A percentile compares a stretch with the other conserved stretches of the same genome.
Conservation (phyloP, 169 alveolate genomes). For the Eimeria maxima region DNA sequence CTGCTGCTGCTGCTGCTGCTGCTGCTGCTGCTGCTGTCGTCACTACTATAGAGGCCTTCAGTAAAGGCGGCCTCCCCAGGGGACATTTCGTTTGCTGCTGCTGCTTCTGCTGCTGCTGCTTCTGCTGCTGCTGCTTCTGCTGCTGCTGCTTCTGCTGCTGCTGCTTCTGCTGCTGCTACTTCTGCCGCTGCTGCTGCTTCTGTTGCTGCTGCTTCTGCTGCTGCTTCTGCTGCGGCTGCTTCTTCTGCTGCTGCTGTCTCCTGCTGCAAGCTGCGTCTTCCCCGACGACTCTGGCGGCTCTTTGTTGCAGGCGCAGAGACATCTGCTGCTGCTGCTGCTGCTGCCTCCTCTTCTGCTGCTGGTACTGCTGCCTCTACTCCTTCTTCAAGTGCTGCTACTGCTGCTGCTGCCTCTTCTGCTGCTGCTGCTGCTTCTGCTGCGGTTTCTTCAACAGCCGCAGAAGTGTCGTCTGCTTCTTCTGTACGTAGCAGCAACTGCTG, state of each 20-base stretch:
- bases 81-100: neutral
- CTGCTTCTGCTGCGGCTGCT: neutral
- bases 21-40: slow-evolving; percentile 3
- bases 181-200: neutral
- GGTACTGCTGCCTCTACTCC: neutral
- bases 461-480: neutral
- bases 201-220: neutral
- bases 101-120: too few species aligned
- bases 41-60: neutral
- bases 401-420: neutral
- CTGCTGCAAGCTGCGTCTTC: slow-evolving; percentile 35
- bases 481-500: too few species aligned
- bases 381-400: too few species aligned
- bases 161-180: neutral
- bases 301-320: neutral
- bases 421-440: slow-evolving; percentile 40
- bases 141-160: too few species aligned
- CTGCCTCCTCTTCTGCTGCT: too few species aligned
- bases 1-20: slow-evolving; percentile 48
- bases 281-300: neutral
- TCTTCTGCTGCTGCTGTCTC: slow-evolving; percentile 18
- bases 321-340: slow-evolving; percentile 39
- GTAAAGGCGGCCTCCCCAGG: neutral
- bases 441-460: neutral
- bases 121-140: too few species aligned